Conservation (phyloP, 2,329 filamentous ascomycete species). For the Aotearoamyces nothofagi region DNA sequence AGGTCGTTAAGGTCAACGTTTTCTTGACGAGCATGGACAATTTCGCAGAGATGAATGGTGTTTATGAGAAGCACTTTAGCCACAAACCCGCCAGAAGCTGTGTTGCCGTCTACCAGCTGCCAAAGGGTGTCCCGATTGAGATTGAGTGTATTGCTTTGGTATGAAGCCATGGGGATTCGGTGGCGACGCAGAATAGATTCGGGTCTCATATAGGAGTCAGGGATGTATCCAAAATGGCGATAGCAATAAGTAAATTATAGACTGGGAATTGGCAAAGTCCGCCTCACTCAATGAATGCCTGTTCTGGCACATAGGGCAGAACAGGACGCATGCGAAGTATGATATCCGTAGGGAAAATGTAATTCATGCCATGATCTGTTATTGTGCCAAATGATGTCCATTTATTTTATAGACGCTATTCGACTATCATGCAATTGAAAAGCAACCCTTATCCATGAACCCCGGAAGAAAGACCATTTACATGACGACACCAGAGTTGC, state of each 20-base stretch:
- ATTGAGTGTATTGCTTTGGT: constrained; percentile 78
- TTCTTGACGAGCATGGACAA: constrained; percentile 84
- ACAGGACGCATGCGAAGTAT: too few relatives aligned
- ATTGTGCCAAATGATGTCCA: not conserved
- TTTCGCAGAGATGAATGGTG: constrained; percentile 74
- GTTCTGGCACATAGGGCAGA: too few relatives aligned
- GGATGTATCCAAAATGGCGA: too few relatives aligned
- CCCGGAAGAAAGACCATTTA: constrained; percentile 39
- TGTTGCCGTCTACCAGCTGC: constrained; percentile 79
- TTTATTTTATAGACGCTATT: not conserved
- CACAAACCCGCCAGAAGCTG: constrained; percentile 85
- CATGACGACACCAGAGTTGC: constrained; percentile 99
- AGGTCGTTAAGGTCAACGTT: constrained; percentile 84
- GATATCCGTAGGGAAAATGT: not conserved
- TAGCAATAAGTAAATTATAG: too few relatives aligned
- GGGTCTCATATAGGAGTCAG: too few relatives aligned
- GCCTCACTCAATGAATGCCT: too few relatives aligned
- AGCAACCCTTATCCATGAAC: constrained; percentile 10
- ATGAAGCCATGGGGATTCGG: too few relatives aligned
- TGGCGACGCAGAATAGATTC: too few relatives aligned
- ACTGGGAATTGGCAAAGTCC: too few relatives aligned
- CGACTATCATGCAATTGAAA: constrained; percentile 8
- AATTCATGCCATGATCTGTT: not conserved
- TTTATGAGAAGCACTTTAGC: constrained; percentile 70
- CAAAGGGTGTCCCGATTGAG: constrained; percentile 78